Percentiles rank a stretch among this genome's conserved stretches.
Evolutionary conservation across 2,329 filamentous ascomycete genomes (phyloP).

Genomic region (Penicillium expansum): DNA sequence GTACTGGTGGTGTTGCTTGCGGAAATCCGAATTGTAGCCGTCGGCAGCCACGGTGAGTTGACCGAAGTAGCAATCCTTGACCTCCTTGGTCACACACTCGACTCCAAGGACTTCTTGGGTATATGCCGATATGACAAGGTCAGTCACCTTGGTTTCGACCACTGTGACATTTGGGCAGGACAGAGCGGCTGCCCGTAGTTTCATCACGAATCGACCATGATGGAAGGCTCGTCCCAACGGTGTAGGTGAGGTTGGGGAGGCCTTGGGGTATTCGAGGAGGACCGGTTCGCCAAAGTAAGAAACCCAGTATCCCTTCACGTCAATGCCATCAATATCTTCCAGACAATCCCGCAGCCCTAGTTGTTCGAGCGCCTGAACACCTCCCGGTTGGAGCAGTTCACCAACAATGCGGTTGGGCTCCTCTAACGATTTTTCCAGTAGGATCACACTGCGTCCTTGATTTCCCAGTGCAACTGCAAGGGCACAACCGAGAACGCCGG

Average conservation of each 20-base stretch:
- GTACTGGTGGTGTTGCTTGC: constrained; percentile 69
- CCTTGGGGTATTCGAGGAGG: constrained; percentile 73
- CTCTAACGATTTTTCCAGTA: constrained; percentile 84
- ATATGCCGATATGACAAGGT: constrained; percentile 67
- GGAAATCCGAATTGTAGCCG: constrained; percentile 89
- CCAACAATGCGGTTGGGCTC: constrained; percentile 95
- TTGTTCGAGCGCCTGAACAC: constrained; percentile 73
- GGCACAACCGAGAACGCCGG: constrained; percentile 84
- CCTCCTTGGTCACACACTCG: constrained; percentile 63
- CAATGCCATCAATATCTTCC: constrained; percentile 82
- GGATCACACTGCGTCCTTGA: constrained; percentile 84
- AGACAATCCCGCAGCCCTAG: constrained; percentile 79
- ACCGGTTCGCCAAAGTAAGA: constrained; percentile 74
- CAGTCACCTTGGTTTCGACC: constrained; percentile 81
- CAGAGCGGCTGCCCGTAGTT: constrained; percentile 72
- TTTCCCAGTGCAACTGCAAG: constrained; percentile 79
- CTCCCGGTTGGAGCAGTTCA: constrained; percentile 90
- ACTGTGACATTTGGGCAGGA: constrained; percentile 80
- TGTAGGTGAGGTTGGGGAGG: constrained; percentile 48
- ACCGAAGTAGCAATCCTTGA: constrained; percentile 79
- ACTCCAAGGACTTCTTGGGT: constrained; percentile 78
- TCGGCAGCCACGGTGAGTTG: constrained; percentile 85
- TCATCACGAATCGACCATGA: constrained; percentile 87
- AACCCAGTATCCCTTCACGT: constrained; percentile 82
- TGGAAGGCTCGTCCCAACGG: constrained; percentile 82